Conservation (phyloP, 331 rosid species). For the Prunus yedoensis region DNA sequence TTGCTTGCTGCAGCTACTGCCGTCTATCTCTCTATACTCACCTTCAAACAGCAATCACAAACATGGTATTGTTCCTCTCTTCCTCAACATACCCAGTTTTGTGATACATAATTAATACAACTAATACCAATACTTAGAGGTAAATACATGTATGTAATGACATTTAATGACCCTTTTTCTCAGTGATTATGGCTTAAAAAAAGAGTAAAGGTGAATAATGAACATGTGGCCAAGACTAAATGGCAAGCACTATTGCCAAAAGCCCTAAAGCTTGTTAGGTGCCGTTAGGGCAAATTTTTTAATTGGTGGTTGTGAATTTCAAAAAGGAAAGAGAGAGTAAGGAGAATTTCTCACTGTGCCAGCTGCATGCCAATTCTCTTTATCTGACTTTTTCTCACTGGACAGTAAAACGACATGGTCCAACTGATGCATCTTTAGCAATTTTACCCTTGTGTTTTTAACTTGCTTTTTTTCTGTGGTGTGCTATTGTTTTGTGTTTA, state of each 20-base stretch:
- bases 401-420: conserved; percentile 33
- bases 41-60: too few species aligned
- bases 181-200: not conserved
- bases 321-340: not conserved
- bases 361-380: not conserved
- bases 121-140: not conserved
- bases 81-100: not conserved
- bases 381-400: not conserved
- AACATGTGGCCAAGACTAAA: not conserved
- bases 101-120: not conserved
- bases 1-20: not conserved
- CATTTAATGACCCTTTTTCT: not conserved
- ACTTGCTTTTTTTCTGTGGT: not conserved
- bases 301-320: not conserved
- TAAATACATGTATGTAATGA: conserved; percentile 1
- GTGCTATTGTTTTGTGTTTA: conserved; percentile 2
- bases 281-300: not conserved
- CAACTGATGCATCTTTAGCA: conserved; percentile 20
- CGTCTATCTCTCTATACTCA: not conserved
- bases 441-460: not conserved
- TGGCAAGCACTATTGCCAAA: not conserved
- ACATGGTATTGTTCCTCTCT: not conserved
- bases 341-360: not conserved
- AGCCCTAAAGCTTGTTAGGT: not conserved
- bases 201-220: not conserved